These are phyloP conservation scores for Purpureocillium takamizusanense DNA, from an alignment of 2,329 filamentous ascomycete genomes.

Conservation along the genomic window DNA sequence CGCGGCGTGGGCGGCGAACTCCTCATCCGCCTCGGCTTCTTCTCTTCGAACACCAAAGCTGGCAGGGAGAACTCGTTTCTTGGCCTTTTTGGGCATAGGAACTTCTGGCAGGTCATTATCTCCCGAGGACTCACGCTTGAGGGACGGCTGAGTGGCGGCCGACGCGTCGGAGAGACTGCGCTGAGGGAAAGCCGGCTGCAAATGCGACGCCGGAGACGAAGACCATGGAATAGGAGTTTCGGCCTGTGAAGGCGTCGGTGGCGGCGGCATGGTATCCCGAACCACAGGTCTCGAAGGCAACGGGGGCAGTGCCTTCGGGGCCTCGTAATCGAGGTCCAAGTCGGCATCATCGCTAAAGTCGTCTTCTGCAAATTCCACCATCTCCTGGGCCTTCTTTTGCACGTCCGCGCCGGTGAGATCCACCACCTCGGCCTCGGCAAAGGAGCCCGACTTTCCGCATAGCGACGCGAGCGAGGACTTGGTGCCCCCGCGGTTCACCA, in stretches of 20 bases:
- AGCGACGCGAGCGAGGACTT: slow-evolving; percentile 28
- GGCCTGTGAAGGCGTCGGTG: slow-evolving; percentile 16
- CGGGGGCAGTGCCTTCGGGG: slow-evolving; percentile 42
- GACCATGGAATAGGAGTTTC: slow-evolving; percentile 58
- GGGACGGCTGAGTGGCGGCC: slow-evolving; percentile 12
- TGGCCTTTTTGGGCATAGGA: slow-evolving; percentile 30
- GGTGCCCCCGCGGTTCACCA: slow-evolving; percentile 8
- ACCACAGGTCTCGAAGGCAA: slow-evolving; percentile 14
- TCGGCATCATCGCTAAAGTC: slow-evolving; percentile 83
- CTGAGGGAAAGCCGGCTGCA: slow-evolving; percentile 23
- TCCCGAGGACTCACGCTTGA: slow-evolving; percentile 34
- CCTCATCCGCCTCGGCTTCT: slow-evolving; percentile 6
- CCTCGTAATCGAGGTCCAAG: slow-evolving; percentile 60
- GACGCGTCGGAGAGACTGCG: slow-evolving; percentile 9
- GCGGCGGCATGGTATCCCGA: slow-evolving; percentile 17
- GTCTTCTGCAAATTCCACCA: slow-evolving; percentile 62
- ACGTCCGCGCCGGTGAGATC: slow-evolving; percentile 22
- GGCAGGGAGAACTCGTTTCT: slow-evolving; percentile 55
- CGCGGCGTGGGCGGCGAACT: slow-evolving; percentile 3
- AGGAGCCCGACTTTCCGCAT: slow-evolving; percentile 37
- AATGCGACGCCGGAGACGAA: slow-evolving; percentile 48
- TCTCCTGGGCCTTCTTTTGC: slow-evolving; percentile 15
- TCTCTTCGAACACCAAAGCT: slow-evolving; percentile 28
- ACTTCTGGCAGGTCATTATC: slow-evolving; percentile 15
- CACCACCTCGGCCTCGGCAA: slow-evolving; percentile 24